Evolutionary conservation across 495 filamentous ascomycete species (phyloP).

Genomic region (Talaromyces wortmannii): DNA sequence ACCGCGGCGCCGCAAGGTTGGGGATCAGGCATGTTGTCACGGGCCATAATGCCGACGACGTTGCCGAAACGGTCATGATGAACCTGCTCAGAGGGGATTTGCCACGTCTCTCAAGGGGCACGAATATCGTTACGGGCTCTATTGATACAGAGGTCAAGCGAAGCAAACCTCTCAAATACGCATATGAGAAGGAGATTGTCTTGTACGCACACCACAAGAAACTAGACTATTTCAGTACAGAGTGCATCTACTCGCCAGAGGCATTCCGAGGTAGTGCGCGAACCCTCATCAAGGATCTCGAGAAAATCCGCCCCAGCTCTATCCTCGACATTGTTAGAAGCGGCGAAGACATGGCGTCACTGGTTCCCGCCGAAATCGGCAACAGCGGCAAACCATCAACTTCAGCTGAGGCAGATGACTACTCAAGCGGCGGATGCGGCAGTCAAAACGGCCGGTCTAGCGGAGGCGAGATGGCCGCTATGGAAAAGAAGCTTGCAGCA

Average conservation of each 20-base stretch:
- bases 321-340: slow-evolving; percentile 92
- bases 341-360: slow-evolving; percentile 89
- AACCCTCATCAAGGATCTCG: slow-evolving; percentile 87
- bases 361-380: slow-evolving; percentile 60
- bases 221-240: slow-evolving; percentile 95
- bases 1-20: slow-evolving; percentile 81
- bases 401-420: slow-evolving; percentile 42
- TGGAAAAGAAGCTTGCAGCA: slow-evolving; percentile 71
- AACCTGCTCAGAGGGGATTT: slow-evolving; percentile 89
- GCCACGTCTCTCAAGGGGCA: slow-evolving; percentile 77
- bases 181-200: slow-evolving; percentile 98
- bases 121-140: slow-evolving; percentile 84
- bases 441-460: slow-evolving; percentile 61
- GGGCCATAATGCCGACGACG: slow-evolving; percentile 95
- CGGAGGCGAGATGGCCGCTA: slow-evolving; percentile 85
- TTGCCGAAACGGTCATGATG: slow-evolving; percentile 98
- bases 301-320: slow-evolving; percentile 85
- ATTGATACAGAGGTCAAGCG: slow-evolving; percentile 72
- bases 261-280: slow-evolving; percentile 94
- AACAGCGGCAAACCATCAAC: slow-evolving; percentile 19
- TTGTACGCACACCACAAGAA: slow-evolving; percentile 94
- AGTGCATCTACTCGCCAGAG: slow-evolving; percentile 97
- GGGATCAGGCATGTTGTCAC: slow-evolving; percentile 94
- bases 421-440: slow-evolving; percentile 61
- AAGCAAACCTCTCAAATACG: slow-evolving; percentile 95